Conservation (phyloP, 176 grass and related monocot genomes). For the Poa annua region DNA sequence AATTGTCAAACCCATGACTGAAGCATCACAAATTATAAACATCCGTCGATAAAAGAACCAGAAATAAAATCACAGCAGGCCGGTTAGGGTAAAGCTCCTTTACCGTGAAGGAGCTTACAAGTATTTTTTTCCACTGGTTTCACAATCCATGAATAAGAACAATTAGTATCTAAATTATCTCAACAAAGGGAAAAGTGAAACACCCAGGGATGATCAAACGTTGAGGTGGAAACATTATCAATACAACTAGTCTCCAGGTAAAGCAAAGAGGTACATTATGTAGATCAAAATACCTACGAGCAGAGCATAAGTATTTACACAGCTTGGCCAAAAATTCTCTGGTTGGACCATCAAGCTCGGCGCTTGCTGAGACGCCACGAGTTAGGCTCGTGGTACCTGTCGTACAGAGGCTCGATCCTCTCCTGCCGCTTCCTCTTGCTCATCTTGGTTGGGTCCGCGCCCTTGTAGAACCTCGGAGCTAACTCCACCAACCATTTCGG, state of each 20-base stretch:
- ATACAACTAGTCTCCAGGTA: not conserved
- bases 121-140: not conserved
- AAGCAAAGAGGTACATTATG: not conserved
- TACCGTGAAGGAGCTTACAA: too few relatives aligned
- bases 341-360: slow-evolving; percentile 62
- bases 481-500: slow-evolving; percentile 85
- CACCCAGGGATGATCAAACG: not conserved
- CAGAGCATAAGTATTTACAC: slow-evolving; percentile 44
- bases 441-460: slow-evolving; percentile 80
- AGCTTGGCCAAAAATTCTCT: slow-evolving; percentile 31
- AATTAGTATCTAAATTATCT: not conserved
- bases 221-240: not conserved
- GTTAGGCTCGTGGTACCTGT: slow-evolving; percentile 90
- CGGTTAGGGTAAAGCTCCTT: too few relatives aligned
- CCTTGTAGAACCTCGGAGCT: slow-evolving; percentile 84
- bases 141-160: not conserved
- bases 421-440: slow-evolving; percentile 92
- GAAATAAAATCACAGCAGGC: not conserved
- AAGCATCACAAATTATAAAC: too few relatives aligned
- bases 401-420: slow-evolving; percentile 88
- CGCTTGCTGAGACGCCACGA: slow-evolving; percentile 96
- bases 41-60: too few relatives aligned
- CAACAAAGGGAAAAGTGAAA: not conserved
- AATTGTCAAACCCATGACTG: too few relatives aligned
- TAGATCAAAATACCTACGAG: slow-evolving; percentile 15